These are phyloP conservation scores for Candida adriatica DNA, from an alignment of 805 yeast genomes.

Conservation along the genomic window DNA sequence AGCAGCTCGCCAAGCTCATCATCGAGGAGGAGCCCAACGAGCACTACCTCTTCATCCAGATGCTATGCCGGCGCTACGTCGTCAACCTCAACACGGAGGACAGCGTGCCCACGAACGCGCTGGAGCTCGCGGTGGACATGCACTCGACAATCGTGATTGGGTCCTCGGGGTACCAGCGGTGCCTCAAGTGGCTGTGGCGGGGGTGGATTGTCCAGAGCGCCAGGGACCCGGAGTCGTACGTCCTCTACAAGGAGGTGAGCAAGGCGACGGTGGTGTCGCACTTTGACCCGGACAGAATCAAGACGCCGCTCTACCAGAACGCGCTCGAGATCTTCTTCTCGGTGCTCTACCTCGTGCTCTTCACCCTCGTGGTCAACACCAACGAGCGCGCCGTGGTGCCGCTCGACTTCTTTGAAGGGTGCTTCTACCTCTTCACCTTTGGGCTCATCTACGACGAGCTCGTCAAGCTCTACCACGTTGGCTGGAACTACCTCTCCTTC, in stretches of 20 bases:
- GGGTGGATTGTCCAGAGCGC: slow-evolving; percentile 86
- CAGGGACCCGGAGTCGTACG: slow-evolving; percentile 61
- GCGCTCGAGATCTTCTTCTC: slow-evolving; percentile 63
- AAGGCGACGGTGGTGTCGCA: slow-evolving; percentile 51
- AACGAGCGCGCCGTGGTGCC: slow-evolving; percentile 29
- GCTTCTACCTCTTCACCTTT: slow-evolving; percentile 58
- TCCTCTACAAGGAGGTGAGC: slow-evolving; percentile 52
- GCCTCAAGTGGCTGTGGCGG: slow-evolving; percentile 86
- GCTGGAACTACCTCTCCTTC: slow-evolving; percentile 62
- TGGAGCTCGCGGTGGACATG: slow-evolving; percentile 82
- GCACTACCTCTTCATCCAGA: slow-evolving; percentile 58
- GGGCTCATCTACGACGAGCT: slow-evolving; percentile 66
- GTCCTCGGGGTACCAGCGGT: slow-evolving; percentile 76
- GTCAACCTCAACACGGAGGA: slow-evolving; percentile 59
- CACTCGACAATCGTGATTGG: slow-evolving; percentile 74
- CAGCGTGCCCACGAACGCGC: slow-evolving; percentile 59
- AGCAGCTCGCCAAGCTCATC: slow-evolving; percentile 59
- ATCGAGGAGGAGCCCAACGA: slow-evolving; percentile 54
- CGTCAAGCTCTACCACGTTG: slow-evolving; percentile 69
- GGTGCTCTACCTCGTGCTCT: slow-evolving; percentile 52
- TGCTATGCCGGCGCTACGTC: slow-evolving; percentile 71
- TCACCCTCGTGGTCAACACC: slow-evolving; percentile 59
- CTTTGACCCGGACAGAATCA: slow-evolving; percentile 76
- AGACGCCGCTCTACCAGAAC: slow-evolving; percentile 81
- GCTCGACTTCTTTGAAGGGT: slow-evolving; percentile 42